A percentile compares a stretch with the other conserved stretches of the same genome.
Evolutionary conservation across 2,329 filamentous ascomycete genomes (phyloP).

Genomic region (Fusarium odoratissimum): DNA sequence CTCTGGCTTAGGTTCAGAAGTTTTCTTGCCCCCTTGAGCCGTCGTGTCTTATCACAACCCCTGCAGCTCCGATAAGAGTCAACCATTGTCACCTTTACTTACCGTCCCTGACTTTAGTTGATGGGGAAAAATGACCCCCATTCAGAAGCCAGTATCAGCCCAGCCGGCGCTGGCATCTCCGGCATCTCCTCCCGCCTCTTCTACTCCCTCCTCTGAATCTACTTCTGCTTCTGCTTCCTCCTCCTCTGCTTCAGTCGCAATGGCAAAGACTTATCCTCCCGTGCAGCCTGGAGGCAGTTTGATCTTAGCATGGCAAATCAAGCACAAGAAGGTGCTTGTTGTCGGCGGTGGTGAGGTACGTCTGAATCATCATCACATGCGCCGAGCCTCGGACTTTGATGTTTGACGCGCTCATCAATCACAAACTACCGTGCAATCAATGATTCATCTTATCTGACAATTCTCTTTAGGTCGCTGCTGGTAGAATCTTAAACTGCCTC

Average conservation of each 20-base stretch:
- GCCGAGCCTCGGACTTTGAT: slow-evolving; percentile 12
- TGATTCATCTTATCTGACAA: background rate
- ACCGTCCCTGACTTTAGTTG: slow-evolving; percentile 16
- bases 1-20: background rate
- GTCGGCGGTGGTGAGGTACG: slow-evolving; percentile 93
- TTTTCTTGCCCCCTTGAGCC: background rate
- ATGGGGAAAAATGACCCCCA: slow-evolving; percentile 42
- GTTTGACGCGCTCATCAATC: slow-evolving; percentile 2
- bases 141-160: slow-evolving; percentile 39
- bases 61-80: slow-evolving; percentile 32
- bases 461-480: slow-evolving; percentile 82
- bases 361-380: slow-evolving; percentile 29
- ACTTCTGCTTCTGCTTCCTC: slow-evolving; percentile 13
- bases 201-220: slow-evolving; percentile 22
- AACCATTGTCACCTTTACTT: slow-evolving; percentile 33
- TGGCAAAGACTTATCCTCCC: slow-evolving; percentile 72
- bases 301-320: slow-evolving; percentile 95
- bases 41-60: slow-evolving; percentile 33
- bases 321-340: slow-evolving; percentile 88
- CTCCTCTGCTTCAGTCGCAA: slow-evolving; percentile 28
- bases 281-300: slow-evolving; percentile 92
- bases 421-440: background rate
- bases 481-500: slow-evolving; percentile 91
- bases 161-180: slow-evolving; percentile 40
- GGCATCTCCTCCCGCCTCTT: slow-evolving; percentile 36